These are phyloP conservation scores for Tetrahymena malaccensis DNA, from an alignment of 73 alveolate genomes.

Conservation along the genomic window DNA sequence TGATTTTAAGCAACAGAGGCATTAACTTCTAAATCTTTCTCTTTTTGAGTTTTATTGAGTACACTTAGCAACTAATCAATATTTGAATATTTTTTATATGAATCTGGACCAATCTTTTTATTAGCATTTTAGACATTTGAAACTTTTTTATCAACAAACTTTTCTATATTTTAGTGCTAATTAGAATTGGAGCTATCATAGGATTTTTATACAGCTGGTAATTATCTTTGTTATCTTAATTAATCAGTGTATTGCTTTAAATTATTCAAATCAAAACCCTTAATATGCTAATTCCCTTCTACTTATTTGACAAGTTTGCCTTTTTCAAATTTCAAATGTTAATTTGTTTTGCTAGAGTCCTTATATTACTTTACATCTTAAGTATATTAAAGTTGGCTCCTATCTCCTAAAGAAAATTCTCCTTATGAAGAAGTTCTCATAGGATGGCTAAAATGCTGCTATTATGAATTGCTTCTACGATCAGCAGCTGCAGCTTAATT, in stretches of 20 bases:
- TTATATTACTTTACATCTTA: not conserved
- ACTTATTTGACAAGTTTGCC: not conserved
- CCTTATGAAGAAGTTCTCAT: not conserved
- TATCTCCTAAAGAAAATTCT: not conserved
- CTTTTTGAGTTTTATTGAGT: not conserved
- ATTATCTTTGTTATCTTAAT: not conserved
- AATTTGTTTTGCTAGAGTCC: not conserved
- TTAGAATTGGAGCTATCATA: not conserved
- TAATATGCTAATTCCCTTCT: not conserved
- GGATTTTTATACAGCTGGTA: not conserved
- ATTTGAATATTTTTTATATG: not conserved
- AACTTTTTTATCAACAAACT: not conserved
- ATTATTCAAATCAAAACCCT: not conserved
- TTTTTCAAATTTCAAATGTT: not conserved
- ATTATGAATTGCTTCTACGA: not conserved
- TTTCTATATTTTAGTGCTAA: not conserved
- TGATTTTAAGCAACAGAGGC: not conserved
- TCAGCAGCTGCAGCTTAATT: not conserved
- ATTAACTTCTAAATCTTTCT: not conserved
- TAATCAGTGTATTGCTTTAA: not conserved
- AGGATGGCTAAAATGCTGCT: not conserved
- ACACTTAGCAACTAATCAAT: not conserved
- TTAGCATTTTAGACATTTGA: not conserved
- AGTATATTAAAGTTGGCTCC: not conserved
- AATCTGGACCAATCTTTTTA: not conserved